Evolutionary conservation across 1,139 yeast species (phyloP).

Genomic region (Zygosaccharomyces sapae): DNA sequence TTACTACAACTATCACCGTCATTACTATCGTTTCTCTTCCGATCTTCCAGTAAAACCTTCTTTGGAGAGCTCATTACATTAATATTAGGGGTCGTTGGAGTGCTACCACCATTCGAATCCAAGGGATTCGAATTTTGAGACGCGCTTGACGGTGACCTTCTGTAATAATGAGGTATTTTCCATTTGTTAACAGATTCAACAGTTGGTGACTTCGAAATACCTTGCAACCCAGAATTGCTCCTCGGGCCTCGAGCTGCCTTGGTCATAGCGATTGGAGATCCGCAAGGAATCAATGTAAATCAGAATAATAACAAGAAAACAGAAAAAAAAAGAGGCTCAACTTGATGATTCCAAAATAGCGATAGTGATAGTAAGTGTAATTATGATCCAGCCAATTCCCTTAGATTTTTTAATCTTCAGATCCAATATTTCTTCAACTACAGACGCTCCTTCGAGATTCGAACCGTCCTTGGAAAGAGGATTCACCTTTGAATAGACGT

Average conservation of each 20-base stretch:
- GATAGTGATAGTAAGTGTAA: too few relatives aligned
- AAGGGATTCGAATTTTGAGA: constrained; percentile 10
- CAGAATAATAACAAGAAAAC: not conserved
- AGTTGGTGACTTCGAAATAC: constrained; percentile 14
- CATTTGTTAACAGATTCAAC: constrained; percentile 32
- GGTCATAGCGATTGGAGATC: constrained; percentile 11
- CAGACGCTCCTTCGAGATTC: not conserved
- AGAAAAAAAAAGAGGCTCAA: too few relatives aligned
- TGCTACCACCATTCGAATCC: constrained; percentile 8
- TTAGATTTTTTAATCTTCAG: not conserved
- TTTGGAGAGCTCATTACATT: constrained; percentile 31
- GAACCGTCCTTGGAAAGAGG: constrained; percentile 1
- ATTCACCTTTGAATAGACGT: not conserved
- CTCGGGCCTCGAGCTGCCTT: constrained; percentile 10
- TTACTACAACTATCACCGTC: not conserved
- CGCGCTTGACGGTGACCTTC: constrained; percentile 19
- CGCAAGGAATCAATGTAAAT: not conserved
- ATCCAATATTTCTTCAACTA: not conserved
- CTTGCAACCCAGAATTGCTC: constrained; percentile 5
- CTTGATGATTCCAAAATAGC: too few relatives aligned
- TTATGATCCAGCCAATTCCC: too few relatives aligned
- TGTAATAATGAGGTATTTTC: constrained; percentile 37
- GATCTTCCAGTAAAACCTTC: constrained; percentile 30
- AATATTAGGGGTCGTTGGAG: constrained; percentile 18
- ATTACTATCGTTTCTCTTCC: constrained; percentile 11